phyloP scores from a whole-genome alignment of 345 rosid genomes.

The Bretschneidera sinensis region DNA sequence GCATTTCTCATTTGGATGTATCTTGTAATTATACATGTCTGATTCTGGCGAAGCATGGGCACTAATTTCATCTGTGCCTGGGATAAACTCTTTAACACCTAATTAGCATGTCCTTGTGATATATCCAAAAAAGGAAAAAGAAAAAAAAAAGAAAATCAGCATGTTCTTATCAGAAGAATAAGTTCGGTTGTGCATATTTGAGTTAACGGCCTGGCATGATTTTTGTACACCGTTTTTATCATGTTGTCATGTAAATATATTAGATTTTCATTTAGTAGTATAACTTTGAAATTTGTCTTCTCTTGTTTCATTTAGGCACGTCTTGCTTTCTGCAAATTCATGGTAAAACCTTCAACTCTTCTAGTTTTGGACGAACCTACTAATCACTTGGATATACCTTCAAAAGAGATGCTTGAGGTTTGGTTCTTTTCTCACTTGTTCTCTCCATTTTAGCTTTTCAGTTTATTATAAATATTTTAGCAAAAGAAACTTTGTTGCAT shows the following conservation, averaged over 20 bases:
- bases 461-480: neutral
- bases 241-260: neutral
- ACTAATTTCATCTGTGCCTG: neutral
- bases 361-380: slow-evolving; percentile 92
- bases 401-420: slow-evolving; percentile 99
- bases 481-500: slow-evolving; percentile 2
- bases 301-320: slow-evolving; percentile 57
- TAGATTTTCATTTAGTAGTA: neutral
- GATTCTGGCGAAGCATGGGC: neutral
- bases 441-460: neutral
- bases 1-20: too few relatives aligned
- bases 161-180: neutral
- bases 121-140: too few relatives aligned
- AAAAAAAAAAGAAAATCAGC: too few relatives aligned
- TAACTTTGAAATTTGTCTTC: slow-evolving; percentile 8
- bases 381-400: slow-evolving; percentile 93
- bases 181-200: neutral
- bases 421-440: slow-evolving; percentile 1
- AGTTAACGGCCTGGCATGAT: neutral
- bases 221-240: neutral
- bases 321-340: slow-evolving; percentile 92
- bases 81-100: neutral
- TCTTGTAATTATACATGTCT: neutral
- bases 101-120: neutral
- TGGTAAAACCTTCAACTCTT: slow-evolving; percentile 87